Evolutionary conservation across 2,329 filamentous ascomycete genomes (phyloP).

Genomic region (Aureobasidium namibiae): DNA sequence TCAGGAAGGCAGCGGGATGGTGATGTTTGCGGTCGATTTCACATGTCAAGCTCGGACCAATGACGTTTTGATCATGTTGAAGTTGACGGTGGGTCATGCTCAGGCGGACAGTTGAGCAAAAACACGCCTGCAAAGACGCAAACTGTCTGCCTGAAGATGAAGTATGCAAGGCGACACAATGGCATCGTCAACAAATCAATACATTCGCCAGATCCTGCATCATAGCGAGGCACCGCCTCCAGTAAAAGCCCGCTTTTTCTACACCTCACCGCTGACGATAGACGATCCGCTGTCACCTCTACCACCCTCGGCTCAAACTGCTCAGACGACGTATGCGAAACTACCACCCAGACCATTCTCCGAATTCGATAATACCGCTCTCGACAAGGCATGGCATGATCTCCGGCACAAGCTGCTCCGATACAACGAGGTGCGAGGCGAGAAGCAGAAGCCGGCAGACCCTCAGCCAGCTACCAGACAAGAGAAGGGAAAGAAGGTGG

Average conservation of each 20-base stretch:
- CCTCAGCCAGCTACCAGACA: neutral
- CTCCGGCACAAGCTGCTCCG: constrained; percentile 26
- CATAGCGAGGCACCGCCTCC: constrained; percentile 27
- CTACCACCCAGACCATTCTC: constrained; percentile 31
- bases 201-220: constrained; percentile 38
- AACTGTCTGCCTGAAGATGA: neutral
- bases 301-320: constrained; percentile 23
- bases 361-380: constrained; percentile 27
- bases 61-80: neutral
- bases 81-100: neutral
- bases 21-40: neutral
- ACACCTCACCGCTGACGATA: constrained; percentile 28
- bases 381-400: constrained; percentile 30
- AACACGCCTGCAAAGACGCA: neutral
- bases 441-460: constrained; percentile 19
- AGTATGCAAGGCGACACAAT: neutral
- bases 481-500: constrained; percentile 9
- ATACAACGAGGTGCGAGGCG: constrained; percentile 27
- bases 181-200: constrained; percentile 29
- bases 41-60: constrained; percentile 2
- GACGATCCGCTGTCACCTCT: constrained; percentile 32
- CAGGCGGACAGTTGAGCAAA: constrained; percentile 7
- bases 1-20: neutral
- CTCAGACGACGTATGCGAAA: constrained; percentile 16
- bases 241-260: constrained; percentile 30